A percentile compares a stretch with the other conserved stretches of the same genome.
Conservation (phyloP, 495 filamentous ascomycete species). For the Hypoxylon perforatum region DNA sequence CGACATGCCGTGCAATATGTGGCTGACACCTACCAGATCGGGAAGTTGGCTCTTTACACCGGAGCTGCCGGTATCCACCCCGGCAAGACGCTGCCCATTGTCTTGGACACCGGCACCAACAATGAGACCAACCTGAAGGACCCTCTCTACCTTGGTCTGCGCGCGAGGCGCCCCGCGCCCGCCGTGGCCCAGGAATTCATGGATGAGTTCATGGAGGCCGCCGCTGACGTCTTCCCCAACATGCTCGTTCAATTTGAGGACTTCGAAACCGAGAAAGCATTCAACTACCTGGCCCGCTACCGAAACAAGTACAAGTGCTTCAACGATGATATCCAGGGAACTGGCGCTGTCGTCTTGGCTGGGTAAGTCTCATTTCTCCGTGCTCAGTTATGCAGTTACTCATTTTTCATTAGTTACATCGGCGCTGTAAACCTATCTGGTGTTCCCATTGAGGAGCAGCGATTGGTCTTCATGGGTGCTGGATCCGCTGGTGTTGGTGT, state of each 20-base stretch:
- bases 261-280: slow-evolving; percentile 92
- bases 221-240: slow-evolving; percentile 86
- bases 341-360: slow-evolving; percentile 91
- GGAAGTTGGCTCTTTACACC: slow-evolving; percentile 93
- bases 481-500: slow-evolving; percentile 96
- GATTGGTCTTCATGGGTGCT: slow-evolving; percentile 94
- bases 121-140: slow-evolving; percentile 90
- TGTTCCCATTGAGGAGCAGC: slow-evolving; percentile 88
- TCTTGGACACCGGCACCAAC: slow-evolving; percentile 89
- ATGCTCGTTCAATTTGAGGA: slow-evolving; percentile 99
- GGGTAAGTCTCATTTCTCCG: slow-evolving; percentile 62
- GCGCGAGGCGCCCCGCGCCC: slow-evolving; percentile 80
- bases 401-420: slow-evolving; percentile 70
- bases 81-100: slow-evolving; percentile 89
- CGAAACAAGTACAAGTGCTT: slow-evolving; percentile 90
- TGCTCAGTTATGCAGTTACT: slow-evolving; percentile 13
- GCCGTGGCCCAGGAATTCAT: slow-evolving; percentile 92
- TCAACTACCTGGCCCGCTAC: slow-evolving; percentile 92
- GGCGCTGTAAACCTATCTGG: slow-evolving; percentile 91
- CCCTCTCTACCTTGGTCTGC: slow-evolving; percentile 92
- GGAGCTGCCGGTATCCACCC: slow-evolving; percentile 97
- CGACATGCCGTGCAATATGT: slow-evolving; percentile 13
- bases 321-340: slow-evolving; percentile 99
- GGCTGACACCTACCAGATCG: slow-evolving; percentile 60
- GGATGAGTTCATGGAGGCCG: slow-evolving; percentile 96